Conservation (phyloP, 257 asterid genomes). For the Catharanthus roseus region DNA sequence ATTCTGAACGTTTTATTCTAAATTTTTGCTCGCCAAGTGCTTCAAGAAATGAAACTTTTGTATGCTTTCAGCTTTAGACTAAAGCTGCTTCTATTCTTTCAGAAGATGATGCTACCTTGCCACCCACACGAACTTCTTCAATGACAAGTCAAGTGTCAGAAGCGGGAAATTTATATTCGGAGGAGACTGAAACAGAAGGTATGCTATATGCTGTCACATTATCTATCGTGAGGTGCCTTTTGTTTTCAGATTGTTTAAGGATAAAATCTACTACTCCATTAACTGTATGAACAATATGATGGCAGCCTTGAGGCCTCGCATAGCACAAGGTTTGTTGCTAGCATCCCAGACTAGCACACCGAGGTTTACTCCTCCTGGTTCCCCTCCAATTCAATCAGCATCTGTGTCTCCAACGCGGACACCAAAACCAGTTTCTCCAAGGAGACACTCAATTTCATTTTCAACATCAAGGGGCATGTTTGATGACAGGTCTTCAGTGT, state of each 20-base stretch:
- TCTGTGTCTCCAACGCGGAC: slow-evolving; percentile 77
- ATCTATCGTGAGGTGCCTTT: not conserved
- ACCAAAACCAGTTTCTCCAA: slow-evolving; percentile 73
- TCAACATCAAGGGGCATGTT: slow-evolving; percentile 58
- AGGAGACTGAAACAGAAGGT: slow-evolving; percentile 62
- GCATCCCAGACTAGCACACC: slow-evolving; percentile 88
- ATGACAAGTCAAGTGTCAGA: slow-evolving; percentile 50
- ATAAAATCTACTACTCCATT: not conserved
- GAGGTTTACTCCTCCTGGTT: slow-evolving; percentile 73
- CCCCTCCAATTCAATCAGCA: slow-evolving; percentile 83
- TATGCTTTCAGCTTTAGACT: slow-evolving; percentile 13
- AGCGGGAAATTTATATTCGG: slow-evolving; percentile 36
- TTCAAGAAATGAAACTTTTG: not conserved
- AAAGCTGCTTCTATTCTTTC: slow-evolving; percentile 24
- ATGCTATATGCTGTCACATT: slow-evolving; percentile 1
- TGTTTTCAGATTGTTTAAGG: not conserved
- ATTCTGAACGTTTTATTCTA: not conserved
- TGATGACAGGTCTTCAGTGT: slow-evolving; percentile 65
- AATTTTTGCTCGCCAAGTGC: not conserved
- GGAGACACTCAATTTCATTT: slow-evolving; percentile 70
- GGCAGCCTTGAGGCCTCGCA: slow-evolving; percentile 52
- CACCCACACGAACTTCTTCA: slow-evolving; percentile 38
- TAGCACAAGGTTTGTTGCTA: slow-evolving; percentile 51
- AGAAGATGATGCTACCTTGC: slow-evolving; percentile 48
- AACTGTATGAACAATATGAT: slow-evolving; percentile 7